These are phyloP conservation scores for Thielaviopsis ethacetica DNA, from an alignment of 2,329 filamentous ascomycete species.

Conservation along the genomic window DNA sequence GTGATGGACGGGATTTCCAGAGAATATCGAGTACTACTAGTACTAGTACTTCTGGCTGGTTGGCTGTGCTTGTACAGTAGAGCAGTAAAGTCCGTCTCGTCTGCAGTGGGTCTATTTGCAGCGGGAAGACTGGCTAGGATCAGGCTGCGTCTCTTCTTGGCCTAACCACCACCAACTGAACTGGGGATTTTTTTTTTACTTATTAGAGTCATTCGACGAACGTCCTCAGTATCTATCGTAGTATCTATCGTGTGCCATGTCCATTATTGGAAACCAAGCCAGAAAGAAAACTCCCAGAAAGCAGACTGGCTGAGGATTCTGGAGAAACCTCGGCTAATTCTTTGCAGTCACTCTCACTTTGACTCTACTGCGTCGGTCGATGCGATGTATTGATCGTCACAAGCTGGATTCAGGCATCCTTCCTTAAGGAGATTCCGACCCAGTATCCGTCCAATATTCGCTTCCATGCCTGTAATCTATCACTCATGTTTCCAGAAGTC, in stretches of 20 bases:
- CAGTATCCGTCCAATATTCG: not conserved
- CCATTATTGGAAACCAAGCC: too few relatives aligned
- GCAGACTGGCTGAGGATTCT: too few relatives aligned
- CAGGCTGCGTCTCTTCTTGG: too few relatives aligned
- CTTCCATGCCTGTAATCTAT: not conserved
- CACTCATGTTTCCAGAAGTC: not conserved
- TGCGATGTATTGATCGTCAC: not conserved
- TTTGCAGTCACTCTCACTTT: not conserved
- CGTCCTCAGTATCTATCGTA: too few relatives aligned
- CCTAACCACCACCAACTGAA: not conserved
- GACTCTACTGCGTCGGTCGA: not conserved
- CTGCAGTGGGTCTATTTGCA: not conserved
- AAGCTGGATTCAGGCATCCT: not conserved
- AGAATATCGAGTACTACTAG: too few relatives aligned
- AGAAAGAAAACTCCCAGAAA: too few relatives aligned
- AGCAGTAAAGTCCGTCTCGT: not conserved
- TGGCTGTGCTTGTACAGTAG: too few relatives aligned
- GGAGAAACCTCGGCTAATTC: too few relatives aligned
- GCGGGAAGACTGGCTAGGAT: not conserved
- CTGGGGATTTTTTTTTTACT: not conserved
- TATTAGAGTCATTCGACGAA: too few relatives aligned
- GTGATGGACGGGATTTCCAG: too few relatives aligned
- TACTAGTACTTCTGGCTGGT: too few relatives aligned
- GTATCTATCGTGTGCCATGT: too few relatives aligned
- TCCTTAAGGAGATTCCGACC: not conserved